phyloP scores from a whole-genome alignment of 164 flowering plant species.

The Buxus sempervirens region DNA sequence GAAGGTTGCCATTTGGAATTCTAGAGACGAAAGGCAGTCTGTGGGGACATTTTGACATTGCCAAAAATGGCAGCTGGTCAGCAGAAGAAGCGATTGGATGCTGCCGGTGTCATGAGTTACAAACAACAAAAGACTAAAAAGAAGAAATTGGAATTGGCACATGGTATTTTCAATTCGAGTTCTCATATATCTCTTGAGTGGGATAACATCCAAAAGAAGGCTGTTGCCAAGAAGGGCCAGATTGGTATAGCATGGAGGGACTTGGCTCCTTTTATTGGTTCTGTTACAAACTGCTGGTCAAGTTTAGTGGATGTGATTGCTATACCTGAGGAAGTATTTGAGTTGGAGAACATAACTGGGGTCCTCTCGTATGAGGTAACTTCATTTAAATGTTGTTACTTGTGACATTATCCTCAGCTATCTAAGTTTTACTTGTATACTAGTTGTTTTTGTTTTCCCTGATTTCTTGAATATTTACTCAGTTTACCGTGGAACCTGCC shows the following conservation, averaged over 20 bases:
- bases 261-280: conserved; percentile 46
- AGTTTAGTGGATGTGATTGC: conserved; percentile 61
- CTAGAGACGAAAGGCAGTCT: neutral
- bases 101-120: conserved; percentile 35
- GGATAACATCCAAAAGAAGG: conserved; percentile 52
- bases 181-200: conserved; percentile 63
- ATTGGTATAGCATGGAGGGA: conserved; percentile 61
- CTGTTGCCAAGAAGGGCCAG: conserved; percentile 73
- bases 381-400: conserved; percentile 1
- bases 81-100: conserved; percentile 53
- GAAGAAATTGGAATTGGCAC: conserved; percentile 35
- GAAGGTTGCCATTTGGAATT: conserved; percentile 1
- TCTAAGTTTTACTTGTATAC: neutral
- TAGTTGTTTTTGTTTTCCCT: neutral
- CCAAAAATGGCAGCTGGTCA: conserved; percentile 72
- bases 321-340: conserved; percentile 63
- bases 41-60: conserved; percentile 6
- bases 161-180: conserved; percentile 32
- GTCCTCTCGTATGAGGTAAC: conserved; percentile 76
- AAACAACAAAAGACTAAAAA: conserved; percentile 43
- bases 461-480: neutral
- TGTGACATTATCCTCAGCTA: neutral
- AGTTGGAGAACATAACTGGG: conserved; percentile 46
- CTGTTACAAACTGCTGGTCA: conserved; percentile 26
- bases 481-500: conserved; percentile 6